These are phyloP conservation scores for Phytophthora aleatoria DNA, from an alignment of 352 stramenopile species.

Conservation along the genomic window DNA sequence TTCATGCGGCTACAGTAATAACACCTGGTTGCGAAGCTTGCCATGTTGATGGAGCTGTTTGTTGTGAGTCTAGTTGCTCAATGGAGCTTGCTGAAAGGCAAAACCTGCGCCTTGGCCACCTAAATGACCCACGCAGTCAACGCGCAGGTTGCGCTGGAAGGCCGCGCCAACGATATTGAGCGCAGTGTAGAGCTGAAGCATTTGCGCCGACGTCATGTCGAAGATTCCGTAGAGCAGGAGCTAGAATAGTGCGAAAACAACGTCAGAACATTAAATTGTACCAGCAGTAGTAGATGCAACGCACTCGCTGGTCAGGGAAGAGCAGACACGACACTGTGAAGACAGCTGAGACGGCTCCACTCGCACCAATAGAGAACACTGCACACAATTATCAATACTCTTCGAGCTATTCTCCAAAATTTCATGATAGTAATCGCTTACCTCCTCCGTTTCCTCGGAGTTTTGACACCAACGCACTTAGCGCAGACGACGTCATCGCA, in stretches of 20 bases:
- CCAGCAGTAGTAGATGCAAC: constrained; percentile 5
- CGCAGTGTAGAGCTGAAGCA: constrained; percentile 68
- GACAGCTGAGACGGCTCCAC: constrained; percentile 79
- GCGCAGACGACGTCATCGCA: constrained; percentile 67
- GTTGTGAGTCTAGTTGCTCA: constrained; percentile 20
- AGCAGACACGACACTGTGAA: constrained; percentile 81
- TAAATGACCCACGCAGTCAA: constrained; percentile 84
- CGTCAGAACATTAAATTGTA: constrained; percentile 8
- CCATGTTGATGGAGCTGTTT: constrained; percentile 8
- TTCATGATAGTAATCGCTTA: constrained; percentile 18
- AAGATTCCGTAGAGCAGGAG: constrained; percentile 69
- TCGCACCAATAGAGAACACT: constrained; percentile 86
- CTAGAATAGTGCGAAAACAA: constrained; percentile 25
- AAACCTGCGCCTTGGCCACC: constrained; percentile 66
- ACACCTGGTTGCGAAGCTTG: constrained; percentile 18
- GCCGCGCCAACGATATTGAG: constrained; percentile 62
- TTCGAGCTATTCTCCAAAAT: no score
- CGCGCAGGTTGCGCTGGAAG: constrained; percentile 59
- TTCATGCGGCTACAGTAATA: constrained; percentile 26
- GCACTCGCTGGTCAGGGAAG: constrained; percentile 68
- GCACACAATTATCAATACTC: constrained; percentile 2
- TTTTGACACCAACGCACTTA: constrained; percentile 72
- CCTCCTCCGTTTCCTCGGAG: constrained; percentile 58
- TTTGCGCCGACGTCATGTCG: constrained; percentile 61
- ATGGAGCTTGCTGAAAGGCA: constrained; percentile 50